Evolutionary conservation across 345 rosid genomes (phyloP).

Genomic region (Brassica nigra): DNA sequence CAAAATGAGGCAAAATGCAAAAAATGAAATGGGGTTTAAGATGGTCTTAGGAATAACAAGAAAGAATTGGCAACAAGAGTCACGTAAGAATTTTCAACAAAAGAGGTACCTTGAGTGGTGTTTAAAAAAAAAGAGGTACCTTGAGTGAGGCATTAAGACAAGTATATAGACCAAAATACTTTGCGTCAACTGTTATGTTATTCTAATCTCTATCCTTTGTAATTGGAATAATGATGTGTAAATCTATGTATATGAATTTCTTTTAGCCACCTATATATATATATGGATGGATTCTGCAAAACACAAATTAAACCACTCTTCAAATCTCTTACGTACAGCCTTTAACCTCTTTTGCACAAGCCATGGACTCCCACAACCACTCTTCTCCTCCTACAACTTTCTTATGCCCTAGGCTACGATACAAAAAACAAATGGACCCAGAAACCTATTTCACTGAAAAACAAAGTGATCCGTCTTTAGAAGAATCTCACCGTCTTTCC

Average conservation of each 20-base stretch:
- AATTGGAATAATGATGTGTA: not conserved
- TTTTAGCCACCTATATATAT: not conserved
- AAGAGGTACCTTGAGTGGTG: not conserved
- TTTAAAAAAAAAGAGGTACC: not conserved
- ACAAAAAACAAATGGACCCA: not conserved
- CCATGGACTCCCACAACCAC: not conserved
- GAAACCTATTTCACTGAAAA: not conserved
- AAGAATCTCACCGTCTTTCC: not conserved
- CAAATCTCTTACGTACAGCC: not conserved
- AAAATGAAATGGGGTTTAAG: too few species aligned
- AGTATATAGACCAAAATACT: not conserved
- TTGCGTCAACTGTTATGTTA: not conserved
- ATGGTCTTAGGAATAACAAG: not conserved
- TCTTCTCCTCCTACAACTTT: not conserved
- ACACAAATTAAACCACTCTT: constrained; percentile 1
- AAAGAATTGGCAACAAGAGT: not conserved
- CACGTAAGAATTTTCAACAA: not conserved
- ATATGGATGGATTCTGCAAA: not conserved
- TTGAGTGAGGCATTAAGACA: not conserved
- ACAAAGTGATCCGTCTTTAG: not conserved
- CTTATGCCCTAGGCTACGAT: not conserved
- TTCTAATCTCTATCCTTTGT: not conserved
- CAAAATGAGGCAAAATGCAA: too few species aligned
- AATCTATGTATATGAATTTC: not conserved
- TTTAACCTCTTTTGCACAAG: not conserved